A percentile compares a stretch with the other conserved stretches of the same genome.
These are phyloP conservation scores for Metrosideros polymorpha DNA, from an alignment of 441 rosid species.

Conservation along the genomic window DNA sequence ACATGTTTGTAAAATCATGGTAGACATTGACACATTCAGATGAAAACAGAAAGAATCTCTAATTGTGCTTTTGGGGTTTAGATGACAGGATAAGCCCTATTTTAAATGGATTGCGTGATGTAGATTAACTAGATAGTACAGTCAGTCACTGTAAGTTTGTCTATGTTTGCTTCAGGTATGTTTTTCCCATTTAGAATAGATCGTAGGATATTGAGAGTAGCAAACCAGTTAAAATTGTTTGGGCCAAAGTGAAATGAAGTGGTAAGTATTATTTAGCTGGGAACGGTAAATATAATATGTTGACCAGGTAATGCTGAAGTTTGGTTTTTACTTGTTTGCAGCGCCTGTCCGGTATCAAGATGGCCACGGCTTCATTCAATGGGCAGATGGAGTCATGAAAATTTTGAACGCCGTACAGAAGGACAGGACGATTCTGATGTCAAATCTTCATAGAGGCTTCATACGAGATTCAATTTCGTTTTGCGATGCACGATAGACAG, in stretches of 20 bases:
- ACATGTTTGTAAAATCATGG: neutral
- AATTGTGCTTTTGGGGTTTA: neutral
- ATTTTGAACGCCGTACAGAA: neutral
- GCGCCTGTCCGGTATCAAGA: neutral
- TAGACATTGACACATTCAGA: neutral
- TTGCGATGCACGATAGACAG: neutral
- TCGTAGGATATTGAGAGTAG: neutral
- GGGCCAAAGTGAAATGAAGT: neutral
- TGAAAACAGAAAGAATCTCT: neutral
- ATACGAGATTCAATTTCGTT: neutral
- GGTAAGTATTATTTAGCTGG: neutral
- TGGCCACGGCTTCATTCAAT: neutral
- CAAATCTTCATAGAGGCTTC: neutral
- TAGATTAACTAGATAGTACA: neutral
- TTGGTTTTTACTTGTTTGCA: neutral
- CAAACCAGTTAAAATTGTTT: neutral
- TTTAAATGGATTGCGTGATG: neutral
- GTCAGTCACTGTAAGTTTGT: neutral
- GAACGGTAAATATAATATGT: neutral
- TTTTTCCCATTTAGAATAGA: neutral
- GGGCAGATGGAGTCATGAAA: neutral
- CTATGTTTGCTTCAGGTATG: neutral
- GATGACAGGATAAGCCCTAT: neutral
- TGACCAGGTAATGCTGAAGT: neutral
- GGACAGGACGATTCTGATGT: neutral